phyloP scores from a whole-genome alignment of 371 early-diverging fungal species.

The Fennellomyces sp. region DNA sequence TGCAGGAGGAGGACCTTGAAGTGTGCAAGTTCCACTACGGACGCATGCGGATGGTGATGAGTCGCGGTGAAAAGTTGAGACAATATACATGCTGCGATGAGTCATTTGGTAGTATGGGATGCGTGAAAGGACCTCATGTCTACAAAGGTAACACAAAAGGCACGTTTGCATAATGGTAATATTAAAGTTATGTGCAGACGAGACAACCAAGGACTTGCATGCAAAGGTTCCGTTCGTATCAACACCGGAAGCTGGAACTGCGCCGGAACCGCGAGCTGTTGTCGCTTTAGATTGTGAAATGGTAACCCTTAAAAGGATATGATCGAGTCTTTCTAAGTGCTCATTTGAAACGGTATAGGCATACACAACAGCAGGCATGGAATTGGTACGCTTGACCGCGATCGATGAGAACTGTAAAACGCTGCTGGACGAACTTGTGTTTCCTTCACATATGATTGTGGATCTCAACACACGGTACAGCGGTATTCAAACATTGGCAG shows the following conservation, averaged over 20 bases:
- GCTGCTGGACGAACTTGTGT: constrained; percentile 57
- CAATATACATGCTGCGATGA: constrained; percentile 52
- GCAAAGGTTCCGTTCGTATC: constrained; percentile 45
- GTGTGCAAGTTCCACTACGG: constrained; percentile 49
- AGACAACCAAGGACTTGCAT: constrained; percentile 29
- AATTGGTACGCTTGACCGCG: constrained; percentile 57
- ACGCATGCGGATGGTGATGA: constrained; percentile 26
- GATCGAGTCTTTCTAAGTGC: too few relatives aligned
- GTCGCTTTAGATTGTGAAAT: constrained; percentile 55
- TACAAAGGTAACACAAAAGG: constrained; percentile 32
- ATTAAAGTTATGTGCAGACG: constrained; percentile 13
- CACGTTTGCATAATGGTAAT: not conserved
- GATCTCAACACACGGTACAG: constrained; percentile 61
- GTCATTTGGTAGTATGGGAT: constrained; percentile 45
- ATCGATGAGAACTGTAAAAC: constrained; percentile 44
- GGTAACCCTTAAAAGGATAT: constrained; percentile 37
- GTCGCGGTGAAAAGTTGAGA: constrained; percentile 26
- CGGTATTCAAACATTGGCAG: constrained; percentile 57
- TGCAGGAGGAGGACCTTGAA: constrained; percentile 28
- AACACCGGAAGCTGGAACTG: constrained; percentile 19
- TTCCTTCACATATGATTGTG: constrained; percentile 51
- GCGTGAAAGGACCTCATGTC: constrained; percentile 55
- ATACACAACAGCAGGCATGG: constrained; percentile 58
- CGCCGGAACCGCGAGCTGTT: constrained; percentile 13
- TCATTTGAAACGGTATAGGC: too few relatives aligned